phyloP scores from a whole-genome alignment of 345 rosid species.

The Lenwebbia sp. region DNA sequence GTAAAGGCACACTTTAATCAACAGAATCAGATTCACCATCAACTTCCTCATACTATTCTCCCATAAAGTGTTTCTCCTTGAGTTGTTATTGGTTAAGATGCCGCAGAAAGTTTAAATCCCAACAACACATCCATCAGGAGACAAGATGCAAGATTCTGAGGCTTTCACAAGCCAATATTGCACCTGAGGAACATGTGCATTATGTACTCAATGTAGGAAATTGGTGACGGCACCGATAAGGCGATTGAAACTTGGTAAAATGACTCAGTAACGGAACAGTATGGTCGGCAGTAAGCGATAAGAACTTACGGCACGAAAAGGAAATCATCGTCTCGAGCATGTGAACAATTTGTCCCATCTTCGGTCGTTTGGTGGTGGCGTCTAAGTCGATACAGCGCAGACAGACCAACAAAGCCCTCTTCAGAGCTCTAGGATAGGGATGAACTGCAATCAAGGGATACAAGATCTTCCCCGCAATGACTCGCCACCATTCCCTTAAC shows the following conservation, averaged over 20 bases:
- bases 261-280: background rate
- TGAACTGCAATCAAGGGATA: constrained; percentile 60
- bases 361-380: constrained; percentile 67
- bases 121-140: background rate
- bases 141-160: background rate
- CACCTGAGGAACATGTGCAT: background rate
- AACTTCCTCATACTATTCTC: background rate
- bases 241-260: background rate
- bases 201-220: background rate
- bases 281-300: background rate
- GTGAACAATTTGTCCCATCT: constrained; percentile 96
- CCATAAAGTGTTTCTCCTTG: background rate
- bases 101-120: background rate
- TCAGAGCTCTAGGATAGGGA: constrained; percentile 63
- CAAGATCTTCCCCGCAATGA: constrained; percentile 70
- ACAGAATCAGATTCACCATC: background rate
- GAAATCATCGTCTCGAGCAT: constrained; percentile 94
- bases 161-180: background rate
- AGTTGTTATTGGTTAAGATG: background rate
- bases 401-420: constrained; percentile 72
- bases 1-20: background rate
- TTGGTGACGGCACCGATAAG: background rate
- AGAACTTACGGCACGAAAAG: constrained; percentile 72
- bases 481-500: constrained; percentile 91
- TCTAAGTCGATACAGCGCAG: constrained; percentile 92